Percentiles rank a stretch among this genome's conserved stretches.
These are phyloP conservation scores for Dendryphion nanum DNA, from an alignment of 2,329 filamentous ascomycete genomes.

Conservation along the genomic window DNA sequence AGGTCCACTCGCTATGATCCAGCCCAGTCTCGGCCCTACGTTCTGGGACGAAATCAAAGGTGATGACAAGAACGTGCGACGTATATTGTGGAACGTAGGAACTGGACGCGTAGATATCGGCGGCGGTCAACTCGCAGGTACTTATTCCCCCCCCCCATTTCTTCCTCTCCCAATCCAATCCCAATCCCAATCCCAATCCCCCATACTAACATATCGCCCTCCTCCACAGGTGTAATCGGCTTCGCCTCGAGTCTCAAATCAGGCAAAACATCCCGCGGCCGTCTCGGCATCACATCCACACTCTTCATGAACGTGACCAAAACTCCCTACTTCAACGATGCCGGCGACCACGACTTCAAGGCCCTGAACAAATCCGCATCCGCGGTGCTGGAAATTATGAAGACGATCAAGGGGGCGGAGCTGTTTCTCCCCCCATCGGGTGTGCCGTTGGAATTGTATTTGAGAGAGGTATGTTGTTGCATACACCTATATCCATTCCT, in stretches of 20 bases:
- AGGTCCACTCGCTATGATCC: constrained; percentile 59
- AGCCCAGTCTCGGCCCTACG: constrained; percentile 60
- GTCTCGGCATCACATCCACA: constrained; percentile 55
- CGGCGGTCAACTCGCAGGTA: no score
- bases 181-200: constrained; percentile 1
- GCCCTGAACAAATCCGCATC: no score
- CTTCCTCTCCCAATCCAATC: constrained; percentile 15
- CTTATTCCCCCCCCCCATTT: no score
- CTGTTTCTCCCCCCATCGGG: no score
- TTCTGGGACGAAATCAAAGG: constrained; percentile 56
- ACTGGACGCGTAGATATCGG: no score
- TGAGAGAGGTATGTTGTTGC: no score
- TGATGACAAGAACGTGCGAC: constrained; percentile 56
- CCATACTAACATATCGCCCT: constrained; percentile 1
- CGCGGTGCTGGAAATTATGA: no score
- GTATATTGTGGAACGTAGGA: no score
- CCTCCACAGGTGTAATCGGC: constrained; percentile 15
- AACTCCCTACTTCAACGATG: constrained; percentile 55
- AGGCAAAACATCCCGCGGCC: constrained; percentile 58
- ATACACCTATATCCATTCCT: no score
- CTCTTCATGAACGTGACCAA: constrained; percentile 56
- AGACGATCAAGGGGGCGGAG: no score
- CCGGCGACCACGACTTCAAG: constrained; percentile 50
- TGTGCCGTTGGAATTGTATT: no score
- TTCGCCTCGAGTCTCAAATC: constrained; percentile 56